Conservation (phyloP, 2,329 filamentous ascomycete species). For the Alternaria triticina region DNA sequence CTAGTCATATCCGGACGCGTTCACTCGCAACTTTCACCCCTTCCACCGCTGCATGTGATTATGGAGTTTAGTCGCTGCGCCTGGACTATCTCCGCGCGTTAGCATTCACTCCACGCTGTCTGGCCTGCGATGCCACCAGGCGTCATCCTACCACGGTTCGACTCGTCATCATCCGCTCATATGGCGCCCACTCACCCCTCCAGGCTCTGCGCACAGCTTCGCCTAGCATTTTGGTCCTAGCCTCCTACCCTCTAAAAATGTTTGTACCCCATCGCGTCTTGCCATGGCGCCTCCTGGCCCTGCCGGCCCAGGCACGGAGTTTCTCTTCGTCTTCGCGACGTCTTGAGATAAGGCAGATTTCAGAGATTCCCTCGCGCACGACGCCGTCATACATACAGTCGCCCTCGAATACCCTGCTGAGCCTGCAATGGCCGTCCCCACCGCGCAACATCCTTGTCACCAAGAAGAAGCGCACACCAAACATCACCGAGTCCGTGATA, state of each 20-base stretch:
- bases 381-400: constrained; percentile 57
- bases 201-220: constrained; percentile 16
- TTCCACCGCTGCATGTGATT: constrained; percentile 13
- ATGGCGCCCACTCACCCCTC: constrained; percentile 18
- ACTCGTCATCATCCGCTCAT: constrained; percentile 10
- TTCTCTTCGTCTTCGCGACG: constrained; percentile 37
- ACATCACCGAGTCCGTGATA: constrained; percentile 62
- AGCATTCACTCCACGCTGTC: constrained; percentile 7
- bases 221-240: constrained; percentile 5
- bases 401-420: constrained; percentile 65
- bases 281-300: constrained; percentile 29
- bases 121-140: not conserved
- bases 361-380: constrained; percentile 44
- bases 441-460: constrained; percentile 73
- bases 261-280: constrained; percentile 29
- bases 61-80: constrained; percentile 9
- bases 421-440: constrained; percentile 70
- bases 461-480: constrained; percentile 67
- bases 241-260: constrained; percentile 16
- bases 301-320: constrained; percentile 14
- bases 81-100: constrained; percentile 12
- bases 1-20: constrained; percentile 11
- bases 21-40: constrained; percentile 12
- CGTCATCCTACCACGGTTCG: not conserved
- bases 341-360: constrained; percentile 35